Evolutionary conservation across 169 alveolate genomes (phyloP), one percentile per base, ranked within the genome.

Genomic region (Neospora caninum): DNA sequence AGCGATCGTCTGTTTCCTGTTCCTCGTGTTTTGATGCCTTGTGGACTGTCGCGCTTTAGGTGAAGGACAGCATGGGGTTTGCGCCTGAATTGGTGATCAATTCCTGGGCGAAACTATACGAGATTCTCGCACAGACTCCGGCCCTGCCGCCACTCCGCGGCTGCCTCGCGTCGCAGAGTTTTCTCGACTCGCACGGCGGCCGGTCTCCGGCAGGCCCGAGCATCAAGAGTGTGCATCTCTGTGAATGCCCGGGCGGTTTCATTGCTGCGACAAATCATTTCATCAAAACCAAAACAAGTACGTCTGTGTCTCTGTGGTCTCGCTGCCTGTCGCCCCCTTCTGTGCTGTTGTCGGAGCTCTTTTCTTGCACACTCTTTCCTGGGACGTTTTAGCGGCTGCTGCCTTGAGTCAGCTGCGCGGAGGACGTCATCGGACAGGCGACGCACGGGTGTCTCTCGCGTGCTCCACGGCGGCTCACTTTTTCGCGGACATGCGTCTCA

Each of bases 221-320:
- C 25, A 27, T 91, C 41, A 70, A 80, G 42, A 96, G 96, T 70
- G 94, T 96, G 92, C 97, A 96, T 70, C 91, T 96, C 42, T 96
- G 97, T 53, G 97, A 96, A 88, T 96, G 97, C 93, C 97, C 97
- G 0, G 97, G 97, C 7, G 97, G 97, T 10, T 96, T 96, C 89
- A 94, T 96, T 64, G 94, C 97, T 36, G 97, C 97, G 16, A 92
- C 96, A 13, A 96, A 96, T 41, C 97, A 96, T 80, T 96, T 93
- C 86, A 78, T 96, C 45, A 93, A 95, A 25, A 93, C 96, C 0
- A 93, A 94, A 92, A 86, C 92, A 42, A 36, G 97, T 94, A 43
- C 53, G 38, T 84, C 91, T 7, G 88, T 49, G 18, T 29, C 7
- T 22, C 73, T 64, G 7, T 64, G 73, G 4, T 22, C 73, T 22